These are phyloP conservation scores for Hanseniaspora gamundiae DNA, from an alignment of 1,139 yeast genomes.

Conservation along the genomic window DNA sequence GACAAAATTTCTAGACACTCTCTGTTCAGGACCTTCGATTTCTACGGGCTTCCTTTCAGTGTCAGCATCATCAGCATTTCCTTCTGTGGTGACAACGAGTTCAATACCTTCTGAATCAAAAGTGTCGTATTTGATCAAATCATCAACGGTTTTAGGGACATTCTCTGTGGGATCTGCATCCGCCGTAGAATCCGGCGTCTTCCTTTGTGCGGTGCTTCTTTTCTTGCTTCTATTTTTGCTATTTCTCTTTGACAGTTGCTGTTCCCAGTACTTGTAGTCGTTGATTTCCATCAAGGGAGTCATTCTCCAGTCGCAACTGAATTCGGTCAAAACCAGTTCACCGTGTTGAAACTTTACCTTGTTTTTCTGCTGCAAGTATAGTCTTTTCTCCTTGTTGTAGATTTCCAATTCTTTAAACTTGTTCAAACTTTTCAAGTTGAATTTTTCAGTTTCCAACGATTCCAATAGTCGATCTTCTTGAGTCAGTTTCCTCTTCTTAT, in stretches of 20 bases:
- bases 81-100: neutral
- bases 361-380: conserved; percentile 57
- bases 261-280: conserved; percentile 28
- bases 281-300: conserved; percentile 47
- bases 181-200: conserved; percentile 2
- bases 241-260: conserved; percentile 29
- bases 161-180: neutral
- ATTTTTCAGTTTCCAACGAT: conserved; percentile 75
- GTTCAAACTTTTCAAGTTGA: conserved; percentile 60
- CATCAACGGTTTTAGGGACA: conserved; percentile 8
- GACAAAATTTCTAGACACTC: conserved; percentile 39
- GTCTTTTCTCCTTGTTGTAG: conserved; percentile 63
- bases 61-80: neutral
- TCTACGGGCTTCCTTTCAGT: conserved; percentile 13
- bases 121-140: conserved; percentile 1
- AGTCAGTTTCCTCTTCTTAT: conserved; percentile 46
- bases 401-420: conserved; percentile 76
- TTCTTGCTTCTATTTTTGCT: conserved; percentile 31
- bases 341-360: conserved; percentile 33
- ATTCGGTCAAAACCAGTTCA: conserved; percentile 16
- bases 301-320: conserved; percentile 19
- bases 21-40: conserved; percentile 56
- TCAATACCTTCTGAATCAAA: neutral
- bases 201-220: conserved; percentile 18
- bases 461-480: conserved; percentile 79